Conservation (phyloP, 2,329 filamentous ascomycete species). For the Aplosporella prunicola region DNA sequence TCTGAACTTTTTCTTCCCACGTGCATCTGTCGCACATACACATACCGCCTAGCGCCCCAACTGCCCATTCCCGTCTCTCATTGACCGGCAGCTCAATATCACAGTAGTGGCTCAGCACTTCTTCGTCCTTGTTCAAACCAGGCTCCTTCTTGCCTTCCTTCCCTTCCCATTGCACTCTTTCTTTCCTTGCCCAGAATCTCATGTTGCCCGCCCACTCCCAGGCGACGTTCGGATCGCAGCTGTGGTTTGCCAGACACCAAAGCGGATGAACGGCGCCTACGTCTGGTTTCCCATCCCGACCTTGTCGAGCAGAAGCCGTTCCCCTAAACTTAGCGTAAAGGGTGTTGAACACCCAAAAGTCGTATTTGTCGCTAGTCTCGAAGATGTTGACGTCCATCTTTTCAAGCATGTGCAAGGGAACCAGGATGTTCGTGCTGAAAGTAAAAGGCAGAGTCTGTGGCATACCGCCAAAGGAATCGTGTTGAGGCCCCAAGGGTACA, state of each 20-base stretch:
- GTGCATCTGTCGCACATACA: constrained; percentile 81
- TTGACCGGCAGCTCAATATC: constrained; percentile 70
- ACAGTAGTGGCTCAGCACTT: constrained; percentile 91
- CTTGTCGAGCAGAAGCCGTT: constrained; percentile 71
- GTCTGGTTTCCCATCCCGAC: constrained; percentile 70
- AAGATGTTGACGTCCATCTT: constrained; percentile 80
- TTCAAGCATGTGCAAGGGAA: constrained; percentile 67
- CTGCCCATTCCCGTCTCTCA: constrained; percentile 79
- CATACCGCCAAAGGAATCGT: constrained; percentile 19
- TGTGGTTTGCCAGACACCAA: constrained; percentile 95
- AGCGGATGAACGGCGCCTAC: constrained; percentile 88
- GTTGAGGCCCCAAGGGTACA: not conserved
- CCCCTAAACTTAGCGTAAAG: constrained; percentile 88
- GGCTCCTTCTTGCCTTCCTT: constrained; percentile 23
- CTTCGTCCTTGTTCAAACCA: constrained; percentile 67
- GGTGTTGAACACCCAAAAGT: constrained; percentile 81
- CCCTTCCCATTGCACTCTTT: constrained; percentile 42
- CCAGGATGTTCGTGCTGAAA: constrained; percentile 65
- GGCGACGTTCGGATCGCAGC: constrained; percentile 85
- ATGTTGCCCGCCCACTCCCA: constrained; percentile 89
- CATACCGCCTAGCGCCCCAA: constrained; percentile 75
- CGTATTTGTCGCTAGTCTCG: constrained; percentile 38
- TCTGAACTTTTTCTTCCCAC: constrained; percentile 58
- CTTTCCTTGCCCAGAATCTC: constrained; percentile 55
- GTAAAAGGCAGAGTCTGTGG: constrained; percentile 63